Evolutionary conservation across 2,329 filamentous ascomycete species (phyloP), one percentile per base, ranked within the genome.

Genomic region (Aureobasidium melanogenum): DNA sequence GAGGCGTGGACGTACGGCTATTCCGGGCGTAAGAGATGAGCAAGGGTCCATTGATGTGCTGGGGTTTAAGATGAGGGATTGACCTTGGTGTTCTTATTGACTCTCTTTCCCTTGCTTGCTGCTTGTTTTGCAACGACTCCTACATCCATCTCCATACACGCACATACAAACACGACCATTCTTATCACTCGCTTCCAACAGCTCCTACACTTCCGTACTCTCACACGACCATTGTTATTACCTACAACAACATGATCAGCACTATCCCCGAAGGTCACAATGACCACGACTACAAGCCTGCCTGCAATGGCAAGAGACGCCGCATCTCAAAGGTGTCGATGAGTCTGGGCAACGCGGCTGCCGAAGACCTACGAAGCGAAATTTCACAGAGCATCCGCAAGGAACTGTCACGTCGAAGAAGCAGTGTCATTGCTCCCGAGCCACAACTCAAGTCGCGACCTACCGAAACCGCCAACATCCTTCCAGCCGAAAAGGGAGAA

Each of bases 271-370:
- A 47, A 32, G 43, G 43, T 30, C 41, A 36, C 55, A 30, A 19
- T 28, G 56, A 59, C 56, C 56, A 50, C 3, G 56, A 59, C 9
- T 50, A 59, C 34, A 46, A 59, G 15, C 26, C 56, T 17, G 22
- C 43, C 44, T 50, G 24, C 32, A 39, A 38, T 12, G 56, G 44
- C 43, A 50, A 59, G 44, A 28, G 56, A 50, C 56, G 56, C 12
- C 43, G 56, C 32, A 59, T 59, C 44, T 59, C 56, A 15, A 59
- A 50, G 34, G 56, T 59, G 43, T 59, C 56, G 19, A 32, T 59
- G 43, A 59, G 56, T n/a, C 56, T 59, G 32, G 56, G 56, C 5
- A 9, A 59, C 19, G 8, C 19, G 14, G 44, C 43, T 2, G 44
- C 56, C 43, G 56, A 48, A 26, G 44, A 50, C 17, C 4, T 59